phyloP scores from a whole-genome alignment of 805 yeast species.

The Ogataea siamensis region DNA sequence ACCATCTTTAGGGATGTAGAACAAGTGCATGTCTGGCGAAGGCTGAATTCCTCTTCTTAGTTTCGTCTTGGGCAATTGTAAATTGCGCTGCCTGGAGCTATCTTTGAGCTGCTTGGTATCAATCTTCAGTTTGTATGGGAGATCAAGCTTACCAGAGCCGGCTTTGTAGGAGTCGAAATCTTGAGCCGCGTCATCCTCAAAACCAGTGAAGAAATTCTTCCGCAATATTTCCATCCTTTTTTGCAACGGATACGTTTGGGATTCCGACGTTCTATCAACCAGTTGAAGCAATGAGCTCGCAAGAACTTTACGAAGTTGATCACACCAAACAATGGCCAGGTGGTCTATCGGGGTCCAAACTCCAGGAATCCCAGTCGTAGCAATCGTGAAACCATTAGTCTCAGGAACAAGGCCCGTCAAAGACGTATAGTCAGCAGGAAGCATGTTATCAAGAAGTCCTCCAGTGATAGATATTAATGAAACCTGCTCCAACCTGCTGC shows the following conservation, averaged over 20 bases:
- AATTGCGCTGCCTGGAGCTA: slow-evolving; percentile 30
- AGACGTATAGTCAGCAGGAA: slow-evolving; percentile 89
- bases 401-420: slow-evolving; percentile 69
- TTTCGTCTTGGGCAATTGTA: slow-evolving; percentile 27
- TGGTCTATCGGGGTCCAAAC: slow-evolving; percentile 97
- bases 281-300: slow-evolving; percentile 59
- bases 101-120: slow-evolving; percentile 35
- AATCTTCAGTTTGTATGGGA: slow-evolving; percentile 29
- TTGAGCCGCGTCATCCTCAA: slow-evolving; percentile 42
- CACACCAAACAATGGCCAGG: slow-evolving; percentile 95
- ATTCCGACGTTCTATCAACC: slow-evolving; percentile 45
- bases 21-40: slow-evolving; percentile 35
- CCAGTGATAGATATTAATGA: slow-evolving; percentile 86
- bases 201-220: slow-evolving; percentile 48
- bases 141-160: slow-evolving; percentile 15
- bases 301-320: slow-evolving; percentile 68
- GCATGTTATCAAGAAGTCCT: slow-evolving; percentile 70
- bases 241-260: slow-evolving; percentile 50
- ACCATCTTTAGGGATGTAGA: slow-evolving; percentile 34
- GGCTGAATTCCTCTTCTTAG: slow-evolving; percentile 15
- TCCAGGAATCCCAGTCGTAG: slow-evolving; percentile 79
- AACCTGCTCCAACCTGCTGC: slow-evolving; percentile 50
- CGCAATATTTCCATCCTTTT: slow-evolving; percentile 61
- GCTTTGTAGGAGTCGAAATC: slow-evolving; percentile 28
- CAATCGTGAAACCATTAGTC: slow-evolving; percentile 76